Percentiles rank a stretch among this genome's conserved stretches.
Conservation (phyloP, 2,329 filamentous ascomycete species). For the Cladosporium sp. region DNA sequence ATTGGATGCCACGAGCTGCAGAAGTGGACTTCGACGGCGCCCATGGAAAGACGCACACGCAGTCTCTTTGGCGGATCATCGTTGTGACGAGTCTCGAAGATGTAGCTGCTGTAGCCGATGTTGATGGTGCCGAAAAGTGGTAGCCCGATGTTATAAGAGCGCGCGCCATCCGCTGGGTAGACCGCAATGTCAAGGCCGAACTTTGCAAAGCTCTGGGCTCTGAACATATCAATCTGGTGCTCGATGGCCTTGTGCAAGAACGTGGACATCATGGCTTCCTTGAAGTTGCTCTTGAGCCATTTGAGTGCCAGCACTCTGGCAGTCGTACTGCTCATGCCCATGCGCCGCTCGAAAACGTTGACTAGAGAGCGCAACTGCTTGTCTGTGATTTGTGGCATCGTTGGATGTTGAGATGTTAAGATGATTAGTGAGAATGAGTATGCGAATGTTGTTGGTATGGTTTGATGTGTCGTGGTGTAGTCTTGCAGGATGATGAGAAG, state of each 20-base stretch:
- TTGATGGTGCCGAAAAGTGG: neutral
- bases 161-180: neutral
- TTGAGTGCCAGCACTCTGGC: neutral
- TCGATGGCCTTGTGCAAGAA: neutral
- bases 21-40: neutral
- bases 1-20: neutral
- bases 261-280: no score
- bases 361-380: neutral
- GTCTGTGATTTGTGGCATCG: no score
- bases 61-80: neutral
- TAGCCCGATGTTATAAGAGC: neutral
- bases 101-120: neutral
- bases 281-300: neutral
- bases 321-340: neutral
- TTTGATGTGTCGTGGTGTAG: neutral
- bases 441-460: no score
- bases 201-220: neutral
- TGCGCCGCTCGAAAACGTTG: neutral
- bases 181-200: neutral
- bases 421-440: no score
- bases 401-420: no score
- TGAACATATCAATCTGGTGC: neutral
- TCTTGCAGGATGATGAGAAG: neutral
- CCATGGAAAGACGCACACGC: neutral
- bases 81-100: neutral